Evolutionary conservation across 1,284 basidiomycete genomes (phyloP).

Genomic region (Pascua sp.): DNA sequence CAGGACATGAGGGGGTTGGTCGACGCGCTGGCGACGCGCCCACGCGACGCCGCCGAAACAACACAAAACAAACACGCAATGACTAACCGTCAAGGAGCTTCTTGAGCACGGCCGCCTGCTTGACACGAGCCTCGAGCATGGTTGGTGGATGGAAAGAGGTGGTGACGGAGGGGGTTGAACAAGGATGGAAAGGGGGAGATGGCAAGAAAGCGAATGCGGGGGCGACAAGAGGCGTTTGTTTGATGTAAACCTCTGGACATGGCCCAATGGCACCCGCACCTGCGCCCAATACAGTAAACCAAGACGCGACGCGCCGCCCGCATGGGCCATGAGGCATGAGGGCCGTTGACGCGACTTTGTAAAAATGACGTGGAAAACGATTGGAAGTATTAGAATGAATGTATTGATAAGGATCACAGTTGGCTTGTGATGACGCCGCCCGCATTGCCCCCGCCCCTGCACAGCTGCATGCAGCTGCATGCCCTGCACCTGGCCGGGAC

Average conservation of each 20-base stretch:
- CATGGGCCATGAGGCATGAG: conserved; percentile 2
- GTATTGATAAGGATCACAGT: background rate
- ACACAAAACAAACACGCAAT: too few relatives aligned
- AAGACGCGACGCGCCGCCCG: conserved; percentile 10
- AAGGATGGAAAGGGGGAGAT: background rate
- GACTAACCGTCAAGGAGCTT: conserved; percentile 77
- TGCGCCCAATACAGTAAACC: background rate
- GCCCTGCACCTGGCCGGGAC: too few relatives aligned
- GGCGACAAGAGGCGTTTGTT: background rate
- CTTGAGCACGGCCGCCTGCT: conserved; percentile 77
- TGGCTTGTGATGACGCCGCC: too few relatives aligned
- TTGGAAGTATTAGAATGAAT: conserved; percentile 1
- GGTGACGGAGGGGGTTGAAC: background rate
- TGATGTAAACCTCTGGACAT: too few relatives aligned
- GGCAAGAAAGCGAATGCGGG: background rate
- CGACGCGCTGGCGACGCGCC: background rate
- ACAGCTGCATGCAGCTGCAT: too few relatives aligned
- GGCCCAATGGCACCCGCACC: too few relatives aligned
- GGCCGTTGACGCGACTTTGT: conserved; percentile 9
- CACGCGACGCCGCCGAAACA: background rate
- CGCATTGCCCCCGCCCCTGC: too few relatives aligned
- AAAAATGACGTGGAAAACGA: conserved; percentile 3
- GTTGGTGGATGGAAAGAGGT: conserved; percentile 23
- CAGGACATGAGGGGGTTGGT: background rate
- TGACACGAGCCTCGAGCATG: conserved; percentile 88